Evolutionary conservation across 2,329 filamentous ascomycete genomes (phyloP), one percentile per base, ranked within the genome.

Genomic region (Lachnellula subtilissima): DNA sequence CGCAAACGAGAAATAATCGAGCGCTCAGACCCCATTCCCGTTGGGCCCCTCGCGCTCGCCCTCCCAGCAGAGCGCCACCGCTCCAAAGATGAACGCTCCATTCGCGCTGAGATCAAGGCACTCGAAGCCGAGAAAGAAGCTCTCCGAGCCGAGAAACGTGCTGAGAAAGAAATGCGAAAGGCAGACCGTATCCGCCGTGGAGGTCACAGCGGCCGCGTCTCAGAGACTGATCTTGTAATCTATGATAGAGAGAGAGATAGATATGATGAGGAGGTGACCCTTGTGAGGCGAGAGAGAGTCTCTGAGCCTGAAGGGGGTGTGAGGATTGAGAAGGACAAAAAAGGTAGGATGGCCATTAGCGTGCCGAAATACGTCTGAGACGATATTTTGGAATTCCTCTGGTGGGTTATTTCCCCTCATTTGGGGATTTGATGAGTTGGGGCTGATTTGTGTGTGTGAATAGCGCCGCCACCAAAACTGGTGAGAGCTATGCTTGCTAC

Each of bases 291-390:
- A 32, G 81, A 85, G 71, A 76, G 73, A 66, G 71, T 82, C 51
- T 76, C 80, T 61, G 78, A 78, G 65, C 80, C 79, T 62, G 82
- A 82, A 74, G 67, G 80, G 76, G 70, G 82, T 53, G 77, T 88
- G 61, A 79, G 87, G 65, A 84, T 96, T 67, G 88, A 91, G 75
- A 91, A 88, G 79, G 91, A 97, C 76, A 87, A 87, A 79, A 94
- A 89, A 91, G 91, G 92, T 95, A 94, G 87, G 88, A 86, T 94
- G 84, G 84, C 86, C 78, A 85, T 92, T 76, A 89, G 88, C 77
- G 82, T 89, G 74, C 88, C 88, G 69, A 84, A 85, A 76, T 60
- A 68, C 55, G 81, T 84, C 74, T 80, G 74, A 78, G 77, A 79
- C 55, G 42, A 50, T 53, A 47, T 61, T 61, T 57, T 59, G 53